Conservation (phyloP, 2,329 filamentous ascomycete species). For the Cadophora luteo-olivacea region DNA sequence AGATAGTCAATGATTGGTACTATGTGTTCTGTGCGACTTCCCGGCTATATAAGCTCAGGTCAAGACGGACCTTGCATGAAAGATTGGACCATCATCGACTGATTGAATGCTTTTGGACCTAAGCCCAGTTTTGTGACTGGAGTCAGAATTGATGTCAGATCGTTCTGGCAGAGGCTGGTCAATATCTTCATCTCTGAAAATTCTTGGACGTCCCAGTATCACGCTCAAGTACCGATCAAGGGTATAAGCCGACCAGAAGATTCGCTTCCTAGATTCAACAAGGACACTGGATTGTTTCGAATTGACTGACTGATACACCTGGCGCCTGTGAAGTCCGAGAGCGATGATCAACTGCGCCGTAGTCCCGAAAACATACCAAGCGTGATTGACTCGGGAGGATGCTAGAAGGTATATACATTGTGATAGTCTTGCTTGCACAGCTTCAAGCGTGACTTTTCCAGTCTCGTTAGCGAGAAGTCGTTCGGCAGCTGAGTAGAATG, state of each 20-base stretch:
- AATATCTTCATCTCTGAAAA: constrained; percentile 68
- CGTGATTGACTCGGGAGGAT: constrained; percentile 65
- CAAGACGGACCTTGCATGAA: background rate
- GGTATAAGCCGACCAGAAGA: constrained; percentile 69
- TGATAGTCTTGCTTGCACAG: constrained; percentile 62
- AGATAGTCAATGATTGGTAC: background rate
- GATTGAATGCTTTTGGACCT: constrained; percentile 6
- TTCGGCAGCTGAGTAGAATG: constrained; percentile 43
- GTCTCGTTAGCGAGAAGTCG: constrained; percentile 55
- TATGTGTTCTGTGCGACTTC: background rate
- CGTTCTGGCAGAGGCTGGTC: constrained; percentile 64
- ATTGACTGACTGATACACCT: constrained; percentile 5
- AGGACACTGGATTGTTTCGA: constrained; percentile 36
- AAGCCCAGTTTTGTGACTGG: constrained; percentile 45
- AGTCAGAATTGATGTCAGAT: constrained; percentile 60
- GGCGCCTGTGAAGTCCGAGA: constrained; percentile 51
- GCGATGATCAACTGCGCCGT: constrained; percentile 59
- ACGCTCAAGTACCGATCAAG: constrained; percentile 68
- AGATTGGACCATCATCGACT: constrained; percentile 9
- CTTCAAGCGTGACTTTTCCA: constrained; percentile 60
- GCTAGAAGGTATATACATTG: constrained; percentile 65
- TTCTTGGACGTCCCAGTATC: constrained; percentile 65
- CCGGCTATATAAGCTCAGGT: background rate
- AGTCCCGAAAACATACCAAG: constrained; percentile 66
- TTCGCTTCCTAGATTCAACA: constrained; percentile 59